Conservation (phyloP, 176 grass and related monocot genomes). For the Rhynchospora breviuscula region DNA sequence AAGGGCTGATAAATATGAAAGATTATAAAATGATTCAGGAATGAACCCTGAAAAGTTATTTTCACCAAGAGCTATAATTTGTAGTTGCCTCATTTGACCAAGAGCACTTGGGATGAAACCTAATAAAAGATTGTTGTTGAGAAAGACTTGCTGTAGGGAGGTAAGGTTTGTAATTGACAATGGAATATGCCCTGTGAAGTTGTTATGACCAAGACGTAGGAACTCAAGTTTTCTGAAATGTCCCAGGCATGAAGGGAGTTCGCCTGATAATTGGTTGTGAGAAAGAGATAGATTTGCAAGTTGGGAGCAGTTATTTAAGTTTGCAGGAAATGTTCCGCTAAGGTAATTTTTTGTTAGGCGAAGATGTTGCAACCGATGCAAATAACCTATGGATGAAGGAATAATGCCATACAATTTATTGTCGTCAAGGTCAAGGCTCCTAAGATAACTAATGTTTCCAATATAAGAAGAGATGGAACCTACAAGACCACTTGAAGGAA, state of each 20-base stretch:
- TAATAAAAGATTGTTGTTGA: background rate
- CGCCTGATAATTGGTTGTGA: too few species aligned
- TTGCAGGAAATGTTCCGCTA: background rate
- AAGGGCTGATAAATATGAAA: background rate
- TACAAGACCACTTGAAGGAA: conserved; percentile 13
- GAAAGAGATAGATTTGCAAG: background rate
- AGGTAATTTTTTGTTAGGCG: background rate
- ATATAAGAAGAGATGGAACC: conserved; percentile 18
- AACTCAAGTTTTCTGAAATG: background rate
- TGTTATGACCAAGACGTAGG: background rate
- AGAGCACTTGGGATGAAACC: background rate
- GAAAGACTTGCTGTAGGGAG: background rate
- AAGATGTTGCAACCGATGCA: background rate
- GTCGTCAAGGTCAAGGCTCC: background rate
- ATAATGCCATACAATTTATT: background rate
- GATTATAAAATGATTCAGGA: background rate
- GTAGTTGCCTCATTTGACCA: background rate
- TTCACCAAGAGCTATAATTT: background rate
- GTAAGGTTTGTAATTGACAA: background rate
- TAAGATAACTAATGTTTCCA: background rate
- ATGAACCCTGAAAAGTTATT: background rate
- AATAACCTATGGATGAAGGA: background rate
- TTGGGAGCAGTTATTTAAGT: background rate
- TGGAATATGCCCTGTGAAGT: background rate
- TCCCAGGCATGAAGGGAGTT: background rate